Base-by-base conservation (phyloP, 495 filamentous ascomycete species). In the Hypoxylon perforatum region DNA sequence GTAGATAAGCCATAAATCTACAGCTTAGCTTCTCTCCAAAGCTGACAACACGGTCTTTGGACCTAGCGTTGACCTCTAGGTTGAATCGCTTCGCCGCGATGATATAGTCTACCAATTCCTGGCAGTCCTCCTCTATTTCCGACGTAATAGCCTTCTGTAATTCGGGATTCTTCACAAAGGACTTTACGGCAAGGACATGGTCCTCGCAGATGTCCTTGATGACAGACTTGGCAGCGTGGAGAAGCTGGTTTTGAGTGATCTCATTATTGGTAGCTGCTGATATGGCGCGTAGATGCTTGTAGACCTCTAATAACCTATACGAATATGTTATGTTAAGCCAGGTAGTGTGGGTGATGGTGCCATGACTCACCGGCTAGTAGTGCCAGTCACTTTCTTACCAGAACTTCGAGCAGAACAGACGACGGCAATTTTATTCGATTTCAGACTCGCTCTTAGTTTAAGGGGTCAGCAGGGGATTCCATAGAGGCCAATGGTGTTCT, bases 1-100 rank as follows among this genome's bases (percentile, higher is more conserved):
- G 78, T 47, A 96, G 70, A 11, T 90, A 88, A 9, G 93, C 86
- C 88, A 99, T 90, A 69, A 95, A 92, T 21, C 88, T 83, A 77
- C 93, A 97, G 75, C 91, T 92, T 25, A 99, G 80, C 76, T 97
- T 97, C 81, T 99, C 95, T 17, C 95, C 95, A 45, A 92, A 90
- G 72, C 92, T 92, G 38, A 98, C 87, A 15, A 99, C 91, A 61
- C 91, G 89, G 73, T 99, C 94, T 73, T 94, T 92, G 21, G 88
- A 91, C 61, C 90, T 85, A 1, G 88, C 84, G 73, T 91, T 93
- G 67, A 97, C 91, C 73, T 94, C 84, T 21, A 87, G 74, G 65
- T 87, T 81, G 78, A 85, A 87, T 63, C 83, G 78, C 72, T 82
- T 84, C 21, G 84, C 81, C 4, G 83, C 84, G 28, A 76, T 74